These are phyloP conservation scores for Neonectria punicea DNA, from an alignment of 2,329 filamentous ascomycete species.

Conservation along the genomic window DNA sequence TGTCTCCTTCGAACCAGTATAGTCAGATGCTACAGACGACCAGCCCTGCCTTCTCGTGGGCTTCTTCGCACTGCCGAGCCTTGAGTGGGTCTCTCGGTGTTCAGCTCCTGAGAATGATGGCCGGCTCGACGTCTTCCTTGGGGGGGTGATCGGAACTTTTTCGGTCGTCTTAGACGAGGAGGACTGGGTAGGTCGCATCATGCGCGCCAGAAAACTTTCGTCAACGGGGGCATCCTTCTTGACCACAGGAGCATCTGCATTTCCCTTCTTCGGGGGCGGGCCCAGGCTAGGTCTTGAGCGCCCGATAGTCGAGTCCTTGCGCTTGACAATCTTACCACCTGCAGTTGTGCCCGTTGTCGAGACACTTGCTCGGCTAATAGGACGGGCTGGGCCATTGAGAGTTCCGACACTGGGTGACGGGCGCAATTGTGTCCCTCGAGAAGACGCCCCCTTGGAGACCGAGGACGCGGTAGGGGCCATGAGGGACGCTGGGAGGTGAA, in stretches of 20 bases:
- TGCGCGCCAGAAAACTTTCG: conserved; percentile 79
- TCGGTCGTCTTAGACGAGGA: conserved; percentile 75
- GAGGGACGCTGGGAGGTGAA: conserved; percentile 73
- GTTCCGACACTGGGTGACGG: conserved; percentile 50
- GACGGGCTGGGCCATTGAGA: conserved; percentile 50
- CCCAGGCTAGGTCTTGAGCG: conserved; percentile 65
- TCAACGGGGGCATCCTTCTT: conserved; percentile 68
- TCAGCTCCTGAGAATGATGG: conserved; percentile 37
- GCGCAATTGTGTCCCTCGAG: conserved; percentile 39
- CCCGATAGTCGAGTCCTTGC: conserved; percentile 57
- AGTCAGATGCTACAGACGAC: conserved; percentile 5
- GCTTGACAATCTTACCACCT: conserved; percentile 50
- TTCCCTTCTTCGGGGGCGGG: conserved; percentile 65
- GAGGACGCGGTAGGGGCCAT: conserved; percentile 77
- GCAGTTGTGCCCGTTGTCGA: conserved; percentile 43
- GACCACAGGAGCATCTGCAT: conserved; percentile 45
- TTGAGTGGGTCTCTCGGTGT: conserved; percentile 39
- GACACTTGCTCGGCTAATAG: conserved; percentile 58
- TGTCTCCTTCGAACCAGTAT: conserved; percentile 7
- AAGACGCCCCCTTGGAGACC: conserved; percentile 63
- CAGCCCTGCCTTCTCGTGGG: conserved; percentile 9
- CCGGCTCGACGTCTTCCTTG: conserved; percentile 51
- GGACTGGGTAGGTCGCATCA: conserved; percentile 81
- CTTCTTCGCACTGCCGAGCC: conserved; percentile 40
- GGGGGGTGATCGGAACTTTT: conserved; percentile 64